phyloP scores from a whole-genome alignment of 441 rosid genomes.

The Jatropha multifida region DNA sequence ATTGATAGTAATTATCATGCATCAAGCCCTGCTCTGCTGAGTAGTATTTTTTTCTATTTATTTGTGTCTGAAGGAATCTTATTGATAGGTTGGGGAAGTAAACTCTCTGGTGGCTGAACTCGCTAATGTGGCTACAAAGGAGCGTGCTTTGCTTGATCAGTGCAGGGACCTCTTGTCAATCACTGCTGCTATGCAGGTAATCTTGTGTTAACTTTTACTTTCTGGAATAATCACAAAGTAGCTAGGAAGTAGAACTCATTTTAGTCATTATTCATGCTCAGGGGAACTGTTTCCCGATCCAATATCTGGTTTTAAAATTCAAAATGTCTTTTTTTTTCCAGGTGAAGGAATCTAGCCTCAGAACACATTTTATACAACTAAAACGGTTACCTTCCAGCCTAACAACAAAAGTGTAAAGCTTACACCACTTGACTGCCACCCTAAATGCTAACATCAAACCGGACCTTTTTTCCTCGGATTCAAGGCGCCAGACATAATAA shows the following conservation, averaged over 20 bases:
- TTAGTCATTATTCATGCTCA: background rate
- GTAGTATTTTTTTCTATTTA: background rate
- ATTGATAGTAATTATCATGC: background rate
- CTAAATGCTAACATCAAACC: conserved; percentile 45
- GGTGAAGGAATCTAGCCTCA: conserved; percentile 69
- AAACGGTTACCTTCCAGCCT: conserved; percentile 33
- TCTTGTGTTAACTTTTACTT: background rate
- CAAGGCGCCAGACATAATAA: conserved; percentile 26
- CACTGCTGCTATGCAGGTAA: conserved; percentile 71
- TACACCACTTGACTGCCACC: conserved; percentile 33
- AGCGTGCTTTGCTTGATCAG: conserved; percentile 59
- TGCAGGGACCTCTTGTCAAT: conserved; percentile 57
- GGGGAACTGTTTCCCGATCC: background rate
- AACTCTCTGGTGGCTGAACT: conserved; percentile 56
- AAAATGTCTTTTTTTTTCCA: conserved; percentile 29
- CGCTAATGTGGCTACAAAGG: conserved; percentile 46
- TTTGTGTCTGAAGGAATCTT: background rate
- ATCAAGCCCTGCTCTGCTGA: background rate
- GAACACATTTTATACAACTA: conserved; percentile 58
- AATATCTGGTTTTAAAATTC: conserved; percentile 4
- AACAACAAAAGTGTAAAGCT: conserved; percentile 43
- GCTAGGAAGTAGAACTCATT: background rate
- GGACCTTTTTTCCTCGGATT: conserved; percentile 21
- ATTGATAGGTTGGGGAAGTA: conserved; percentile 56
- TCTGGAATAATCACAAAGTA: background rate